Evolutionary conservation across 2,329 filamentous ascomycete genomes (phyloP).

Genomic region (Xylariaceae sp.): DNA sequence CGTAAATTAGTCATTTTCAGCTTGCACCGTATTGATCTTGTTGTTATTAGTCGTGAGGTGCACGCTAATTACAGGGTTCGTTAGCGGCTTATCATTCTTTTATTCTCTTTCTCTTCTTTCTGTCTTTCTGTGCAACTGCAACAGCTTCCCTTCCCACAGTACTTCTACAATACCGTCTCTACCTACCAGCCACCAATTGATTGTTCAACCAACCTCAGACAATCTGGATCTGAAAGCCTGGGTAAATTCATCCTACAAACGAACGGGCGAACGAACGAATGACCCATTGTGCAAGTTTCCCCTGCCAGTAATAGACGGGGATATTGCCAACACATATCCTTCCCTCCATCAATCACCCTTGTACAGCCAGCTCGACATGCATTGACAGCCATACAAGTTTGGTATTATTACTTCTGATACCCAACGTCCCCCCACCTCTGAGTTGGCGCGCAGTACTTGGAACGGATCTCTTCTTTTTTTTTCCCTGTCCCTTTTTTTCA

Average conservation of each 20-base stretch:
- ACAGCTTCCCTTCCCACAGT: no score
- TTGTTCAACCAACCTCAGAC: not conserved
- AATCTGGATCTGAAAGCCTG: conserved; percentile 23
- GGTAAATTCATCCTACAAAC: conserved; percentile 25
- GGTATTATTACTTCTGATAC: conserved; percentile 40
- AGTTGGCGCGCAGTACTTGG: conserved; percentile 33
- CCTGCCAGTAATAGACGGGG: conserved; percentile 8
- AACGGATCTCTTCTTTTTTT: conserved; percentile 29
- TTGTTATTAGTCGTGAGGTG: no score
- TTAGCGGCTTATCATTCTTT: no score
- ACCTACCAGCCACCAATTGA: not conserved
- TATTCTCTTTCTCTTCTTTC: no score
- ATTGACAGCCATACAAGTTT: conserved; percentile 36
- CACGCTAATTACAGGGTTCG: no score
- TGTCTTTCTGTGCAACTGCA: no score
- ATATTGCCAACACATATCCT: conserved; percentile 29
- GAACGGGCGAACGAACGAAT: conserved; percentile 18
- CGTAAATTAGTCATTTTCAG: no score
- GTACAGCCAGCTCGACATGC: conserved; percentile 33
- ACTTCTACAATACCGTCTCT: conserved; percentile 8
- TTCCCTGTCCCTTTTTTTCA: conserved; percentile 32
- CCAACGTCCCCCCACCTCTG: conserved; percentile 34
- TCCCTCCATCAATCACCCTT: conserved; percentile 25
- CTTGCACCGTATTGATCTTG: no score
- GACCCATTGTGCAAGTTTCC: conserved; percentile 16